A percentile compares a stretch with the other conserved stretches of the same genome.
Evolutionary conservation across 306 rosid genomes (phyloP).

Genomic region (Glycyrrhiza uralensis): DNA sequence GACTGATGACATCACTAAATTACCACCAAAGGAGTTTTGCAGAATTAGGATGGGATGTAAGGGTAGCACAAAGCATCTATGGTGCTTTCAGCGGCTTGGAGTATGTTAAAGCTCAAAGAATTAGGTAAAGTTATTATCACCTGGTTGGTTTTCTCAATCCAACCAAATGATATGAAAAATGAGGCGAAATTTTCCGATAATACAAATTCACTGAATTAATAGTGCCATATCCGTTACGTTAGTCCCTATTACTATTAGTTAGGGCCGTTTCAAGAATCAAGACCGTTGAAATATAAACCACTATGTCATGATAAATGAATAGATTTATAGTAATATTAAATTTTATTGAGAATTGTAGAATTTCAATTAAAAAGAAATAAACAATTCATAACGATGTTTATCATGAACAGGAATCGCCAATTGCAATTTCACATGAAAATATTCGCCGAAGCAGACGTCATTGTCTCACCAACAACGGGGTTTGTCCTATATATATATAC

Average conservation of each 20-base stretch:
- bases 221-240: too few relatives aligned
- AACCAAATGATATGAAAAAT: not conserved
- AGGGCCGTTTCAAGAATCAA: too few relatives aligned
- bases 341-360: too few relatives aligned
- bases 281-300: too few relatives aligned
- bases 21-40: slow-evolving; percentile 51
- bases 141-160: not conserved
- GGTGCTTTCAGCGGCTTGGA: slow-evolving; percentile 77
- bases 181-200: not conserved
- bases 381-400: too few relatives aligned
- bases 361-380: too few relatives aligned
- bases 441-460: slow-evolving; percentile 73
- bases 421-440: slow-evolving; percentile 70
- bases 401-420: slow-evolving; percentile 86
- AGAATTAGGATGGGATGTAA: slow-evolving; percentile 89
- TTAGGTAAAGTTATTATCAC: slow-evolving; percentile 53
- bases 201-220: not conserved
- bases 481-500: too few relatives aligned
- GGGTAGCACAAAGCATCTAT: slow-evolving; percentile 75
- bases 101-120: slow-evolving; percentile 82
- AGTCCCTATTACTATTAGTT: too few relatives aligned
- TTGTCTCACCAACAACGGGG: slow-evolving; percentile 94
- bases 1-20: slow-evolving; percentile 41
- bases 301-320: too few relatives aligned
- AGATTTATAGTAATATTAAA: too few relatives aligned